Evolutionary conservation across 805 yeast species (phyloP).

Genomic region (Pichia rugopelliculosa): DNA sequence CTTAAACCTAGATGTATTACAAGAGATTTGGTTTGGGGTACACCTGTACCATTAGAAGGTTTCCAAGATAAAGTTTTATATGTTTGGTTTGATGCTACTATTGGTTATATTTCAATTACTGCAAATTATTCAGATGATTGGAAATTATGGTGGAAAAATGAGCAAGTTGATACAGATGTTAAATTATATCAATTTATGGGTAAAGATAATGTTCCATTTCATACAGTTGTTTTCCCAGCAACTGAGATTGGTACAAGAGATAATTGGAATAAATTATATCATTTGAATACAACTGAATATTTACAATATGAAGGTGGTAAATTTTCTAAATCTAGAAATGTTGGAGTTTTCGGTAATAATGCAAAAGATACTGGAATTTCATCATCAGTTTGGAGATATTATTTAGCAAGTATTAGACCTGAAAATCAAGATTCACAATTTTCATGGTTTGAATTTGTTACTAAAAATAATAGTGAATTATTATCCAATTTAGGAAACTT

Average conservation of each 20-base stretch:
- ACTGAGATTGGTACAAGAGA: conserved; percentile 84
- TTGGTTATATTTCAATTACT: conserved; percentile 94
- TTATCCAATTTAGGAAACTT: conserved; percentile 95
- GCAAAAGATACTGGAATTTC: conserved; percentile 90
- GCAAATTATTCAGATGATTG: conserved; percentile 81
- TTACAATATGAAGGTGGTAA: conserved; percentile 97
- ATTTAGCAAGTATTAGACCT: conserved; percentile 86
- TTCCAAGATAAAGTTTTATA: conserved; percentile 86
- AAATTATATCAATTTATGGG: conserved; percentile 96
- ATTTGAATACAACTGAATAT: conserved; percentile 90
- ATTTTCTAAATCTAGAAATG: conserved; percentile 94
- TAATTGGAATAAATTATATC: conserved; percentile 85
- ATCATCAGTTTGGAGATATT: conserved; percentile 96
- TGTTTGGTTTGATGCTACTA: conserved; percentile 99
- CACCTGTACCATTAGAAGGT: conserved; percentile 89
- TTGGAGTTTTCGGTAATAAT: conserved; percentile 97
- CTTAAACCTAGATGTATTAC: conserved; percentile 92
- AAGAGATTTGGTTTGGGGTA: conserved; percentile 97
- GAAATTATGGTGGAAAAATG: conserved; percentile 77
- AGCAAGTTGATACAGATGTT: conserved; percentile 78
- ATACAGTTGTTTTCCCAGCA: conserved; percentile 95
- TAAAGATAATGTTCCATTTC: conserved; percentile 98
- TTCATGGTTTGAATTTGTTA: conserved; percentile 94
- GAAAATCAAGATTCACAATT: conserved; percentile 94
- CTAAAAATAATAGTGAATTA: conserved; percentile 88